These are phyloP conservation scores for Calonectria ilicicola DNA, from an alignment of 2,329 filamentous ascomycete genomes.

Conservation along the genomic window DNA sequence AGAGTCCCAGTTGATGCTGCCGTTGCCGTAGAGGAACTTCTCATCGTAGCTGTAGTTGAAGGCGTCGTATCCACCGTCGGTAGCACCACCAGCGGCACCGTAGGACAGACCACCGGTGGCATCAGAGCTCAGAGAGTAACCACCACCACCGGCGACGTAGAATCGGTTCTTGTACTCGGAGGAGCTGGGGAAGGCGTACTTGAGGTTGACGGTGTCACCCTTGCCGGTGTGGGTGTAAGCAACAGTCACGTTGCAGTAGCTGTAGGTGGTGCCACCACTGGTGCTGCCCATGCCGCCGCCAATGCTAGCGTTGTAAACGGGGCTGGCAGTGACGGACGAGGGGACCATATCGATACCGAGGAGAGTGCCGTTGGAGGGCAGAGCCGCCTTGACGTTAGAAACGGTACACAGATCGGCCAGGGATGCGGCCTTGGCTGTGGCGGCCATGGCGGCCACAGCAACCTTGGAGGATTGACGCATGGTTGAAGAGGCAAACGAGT, in stretches of 20 bases:
- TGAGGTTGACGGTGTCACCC: constrained; percentile 47
- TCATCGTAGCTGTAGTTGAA: constrained; percentile 52
- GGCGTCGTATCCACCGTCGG: constrained; percentile 57
- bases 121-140: constrained; percentile 45
- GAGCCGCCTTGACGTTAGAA: constrained; percentile 34
- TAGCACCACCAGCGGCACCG: constrained; percentile 54
- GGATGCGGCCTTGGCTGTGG: constrained; percentile 27
- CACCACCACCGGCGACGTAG: constrained; percentile 58
- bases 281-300: constrained; percentile 40
- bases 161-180: constrained; percentile 57
- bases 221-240: constrained; percentile 49
- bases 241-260: constrained; percentile 52
- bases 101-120: constrained; percentile 55
- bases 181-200: constrained; percentile 49
- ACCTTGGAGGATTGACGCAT: constrained; percentile 22
- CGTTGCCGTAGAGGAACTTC: constrained; percentile 59
- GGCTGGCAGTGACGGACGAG: constrained; percentile 52
- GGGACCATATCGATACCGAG: constrained; percentile 47
- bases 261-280: constrained; percentile 36
- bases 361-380: constrained; percentile 32
- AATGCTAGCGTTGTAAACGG: constrained; percentile 28
- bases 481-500: neutral
- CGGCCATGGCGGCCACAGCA: constrained; percentile 17
- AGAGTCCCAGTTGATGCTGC: constrained; percentile 62
- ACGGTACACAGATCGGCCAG: constrained; percentile 37